Evolutionary conservation across 2,329 filamentous ascomycete genomes (phyloP).

Genomic region (Fusarium nanum): DNA sequence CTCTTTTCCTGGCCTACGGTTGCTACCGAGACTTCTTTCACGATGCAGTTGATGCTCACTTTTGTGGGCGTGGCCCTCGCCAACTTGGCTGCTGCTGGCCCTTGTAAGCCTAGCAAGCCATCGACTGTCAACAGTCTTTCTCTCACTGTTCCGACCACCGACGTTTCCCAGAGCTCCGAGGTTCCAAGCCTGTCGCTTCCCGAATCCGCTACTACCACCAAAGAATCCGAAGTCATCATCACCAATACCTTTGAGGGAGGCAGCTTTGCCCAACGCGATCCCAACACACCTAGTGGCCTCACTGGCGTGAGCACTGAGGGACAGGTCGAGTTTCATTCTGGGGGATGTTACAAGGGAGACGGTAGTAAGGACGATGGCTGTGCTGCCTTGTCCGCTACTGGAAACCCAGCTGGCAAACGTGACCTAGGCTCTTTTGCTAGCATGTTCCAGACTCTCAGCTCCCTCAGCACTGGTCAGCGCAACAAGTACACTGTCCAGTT

Average conservation of each 20-base stretch:
- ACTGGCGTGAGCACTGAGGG: background rate
- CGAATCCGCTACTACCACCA: background rate
- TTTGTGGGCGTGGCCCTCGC: slow-evolving; percentile 6
- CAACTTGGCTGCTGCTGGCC: background rate
- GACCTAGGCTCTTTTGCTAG: background rate
- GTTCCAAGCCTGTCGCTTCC: accelerated
- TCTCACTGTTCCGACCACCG: background rate
- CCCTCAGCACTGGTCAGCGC: background rate
- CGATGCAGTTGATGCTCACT: slow-evolving; percentile 4
- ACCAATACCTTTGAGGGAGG: background rate
- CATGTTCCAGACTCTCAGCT: slow-evolving; percentile 6
- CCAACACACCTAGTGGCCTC: background rate
- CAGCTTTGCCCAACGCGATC: background rate
- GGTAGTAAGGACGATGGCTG: slow-evolving; percentile 17
- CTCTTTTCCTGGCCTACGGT: background rate
- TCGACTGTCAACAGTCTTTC: background rate
- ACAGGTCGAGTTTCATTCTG: background rate
- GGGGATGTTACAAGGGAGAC: slow-evolving; percentile 17
- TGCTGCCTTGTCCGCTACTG: slow-evolving; percentile 8
- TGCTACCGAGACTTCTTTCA: background rate
- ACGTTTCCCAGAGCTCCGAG: background rate
- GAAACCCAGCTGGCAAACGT: slow-evolving; percentile 1
- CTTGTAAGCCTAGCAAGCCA: background rate
- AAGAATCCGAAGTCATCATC: background rate
- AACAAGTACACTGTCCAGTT: slow-evolving; percentile 23